Evolutionary conservation across 495 filamentous ascomycete species (phyloP), one percentile per base, ranked within the genome.

Genomic region (Podospora sp.): DNA sequence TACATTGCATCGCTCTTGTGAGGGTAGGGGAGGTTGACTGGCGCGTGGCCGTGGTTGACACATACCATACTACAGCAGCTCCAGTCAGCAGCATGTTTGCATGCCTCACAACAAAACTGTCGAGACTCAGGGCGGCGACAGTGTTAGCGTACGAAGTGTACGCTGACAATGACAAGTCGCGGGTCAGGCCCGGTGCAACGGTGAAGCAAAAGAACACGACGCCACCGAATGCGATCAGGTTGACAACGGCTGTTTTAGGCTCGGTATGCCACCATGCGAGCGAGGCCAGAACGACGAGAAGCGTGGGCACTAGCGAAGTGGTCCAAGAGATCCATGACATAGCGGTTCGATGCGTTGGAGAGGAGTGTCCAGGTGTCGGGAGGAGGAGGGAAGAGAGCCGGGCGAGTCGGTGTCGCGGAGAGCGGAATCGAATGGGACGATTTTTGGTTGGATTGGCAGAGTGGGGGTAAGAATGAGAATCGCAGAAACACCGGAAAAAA

Each of bases 271-370:
- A 81, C 80, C 80, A 82, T 68, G 76, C 76, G 67, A 85, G 71
- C 63, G 79, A 75, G 70, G 84, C 79, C 71, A 81, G 77, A 68
- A 83, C 62, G 74, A 85, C 76, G 65, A 86, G 77, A 69, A 85
- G 68, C 61, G 80, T 81, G 71, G 80, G 79, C 67, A 80, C 77
- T 74, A 78, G 79, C 75, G 79, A 78, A 65, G 80, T 75, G 78
- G 80, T 75, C 79, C 78, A 79, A 78, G 77, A 78, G 76, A 76
- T 78, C 79, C 80, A 84, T 83, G 78, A 82, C 79, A 80, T 82
- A 78, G 75, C 80, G 81, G 72, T 80, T 71, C 71, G 77, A 69
- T 78, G 68, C 27, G 40, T 60, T 61, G 26, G 40, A 60, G 20
- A 51, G 51, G 35, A 59, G 25, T 18, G 62, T 57, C 51, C 51